Conservation (phyloP, 345 rosid species). For the Citrus medica region DNA sequence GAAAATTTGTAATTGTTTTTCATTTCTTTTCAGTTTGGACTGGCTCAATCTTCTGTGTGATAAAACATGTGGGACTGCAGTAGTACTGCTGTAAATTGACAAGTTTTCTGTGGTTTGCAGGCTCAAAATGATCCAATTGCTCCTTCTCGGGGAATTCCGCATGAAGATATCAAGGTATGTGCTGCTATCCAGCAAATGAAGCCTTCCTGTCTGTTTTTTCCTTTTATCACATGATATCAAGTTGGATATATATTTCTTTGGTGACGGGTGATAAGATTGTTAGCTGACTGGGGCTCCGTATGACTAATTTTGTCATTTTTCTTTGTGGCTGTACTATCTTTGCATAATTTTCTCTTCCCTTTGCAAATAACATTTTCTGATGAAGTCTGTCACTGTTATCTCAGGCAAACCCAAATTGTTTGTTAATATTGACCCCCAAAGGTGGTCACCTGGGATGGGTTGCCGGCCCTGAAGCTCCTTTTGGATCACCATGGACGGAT, state of each 20-base stretch:
- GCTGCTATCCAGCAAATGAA: background rate
- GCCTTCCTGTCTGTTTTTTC: background rate
- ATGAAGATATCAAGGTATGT: slow-evolving; percentile 74
- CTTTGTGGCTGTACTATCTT: background rate
- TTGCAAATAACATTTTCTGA: too few species aligned
- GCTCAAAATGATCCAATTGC: slow-evolving; percentile 93
- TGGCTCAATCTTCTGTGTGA: background rate
- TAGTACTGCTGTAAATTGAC: background rate
- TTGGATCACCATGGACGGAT: slow-evolving; percentile 91
- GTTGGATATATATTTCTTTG: too few species aligned
- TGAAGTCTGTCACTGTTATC: background rate
- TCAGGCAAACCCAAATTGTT: slow-evolving; percentile 76
- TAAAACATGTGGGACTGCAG: background rate
- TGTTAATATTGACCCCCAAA: slow-evolving; percentile 80
- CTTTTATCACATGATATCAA: too few species aligned
- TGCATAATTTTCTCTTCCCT: background rate
- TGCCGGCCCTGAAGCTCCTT: slow-evolving; percentile 70
- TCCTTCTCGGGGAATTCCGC: slow-evolving; percentile 79
- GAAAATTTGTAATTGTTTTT: background rate
- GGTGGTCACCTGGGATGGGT: slow-evolving; percentile 96
- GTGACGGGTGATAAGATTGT: too few species aligned
- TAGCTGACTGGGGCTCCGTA: background rate
- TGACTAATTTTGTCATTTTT: background rate
- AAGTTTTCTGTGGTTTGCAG: slow-evolving; percentile 36
- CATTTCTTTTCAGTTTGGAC: background rate